Conservation (phyloP, 176 grass and related monocot species). For the Echinochloa phyllopogon region DNA sequence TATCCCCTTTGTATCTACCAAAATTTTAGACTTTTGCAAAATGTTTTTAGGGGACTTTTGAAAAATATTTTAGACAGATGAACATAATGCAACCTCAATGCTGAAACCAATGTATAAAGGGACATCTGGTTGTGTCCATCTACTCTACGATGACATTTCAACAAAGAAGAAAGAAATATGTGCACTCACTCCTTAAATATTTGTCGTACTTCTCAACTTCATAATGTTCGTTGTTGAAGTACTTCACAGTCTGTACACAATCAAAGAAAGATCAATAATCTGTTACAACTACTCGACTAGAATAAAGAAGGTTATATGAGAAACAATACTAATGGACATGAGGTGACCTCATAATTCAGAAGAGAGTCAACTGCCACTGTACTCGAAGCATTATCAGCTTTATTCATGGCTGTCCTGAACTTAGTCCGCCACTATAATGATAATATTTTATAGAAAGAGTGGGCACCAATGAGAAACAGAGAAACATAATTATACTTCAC, state of each 20-base stretch:
- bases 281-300: conserved; percentile 8
- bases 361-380: conserved; percentile 92
- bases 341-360: conserved; percentile 92
- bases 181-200: conserved; percentile 88
- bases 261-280: conserved; percentile 47
- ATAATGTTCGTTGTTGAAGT: conserved; percentile 96
- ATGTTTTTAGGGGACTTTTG: conserved; percentile 18
- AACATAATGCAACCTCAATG: conserved; percentile 21
- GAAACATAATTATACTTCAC: neutral
- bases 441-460: conserved; percentile 7
- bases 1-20: conserved; percentile 10
- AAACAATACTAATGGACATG: conserved; percentile 24
- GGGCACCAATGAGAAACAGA: conserved; percentile 15
- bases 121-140: conserved; percentile 29
- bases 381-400: conserved; percentile 97
- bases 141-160: conserved; percentile 8
- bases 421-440: conserved; percentile 91
- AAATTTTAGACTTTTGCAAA: conserved; percentile 1
- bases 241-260: conserved; percentile 87
- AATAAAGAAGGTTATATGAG: conserved; percentile 39
- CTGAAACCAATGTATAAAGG: conserved; percentile 10
- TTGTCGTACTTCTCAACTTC: conserved; percentile 96
- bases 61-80: conserved; percentile 30
- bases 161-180: conserved; percentile 35
- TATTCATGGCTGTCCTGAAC: conserved; percentile 93